Evolutionary conservation across 1,284 basidiomycete genomes (phyloP).

Genomic region (Apiotrichum gamsii): DNA sequence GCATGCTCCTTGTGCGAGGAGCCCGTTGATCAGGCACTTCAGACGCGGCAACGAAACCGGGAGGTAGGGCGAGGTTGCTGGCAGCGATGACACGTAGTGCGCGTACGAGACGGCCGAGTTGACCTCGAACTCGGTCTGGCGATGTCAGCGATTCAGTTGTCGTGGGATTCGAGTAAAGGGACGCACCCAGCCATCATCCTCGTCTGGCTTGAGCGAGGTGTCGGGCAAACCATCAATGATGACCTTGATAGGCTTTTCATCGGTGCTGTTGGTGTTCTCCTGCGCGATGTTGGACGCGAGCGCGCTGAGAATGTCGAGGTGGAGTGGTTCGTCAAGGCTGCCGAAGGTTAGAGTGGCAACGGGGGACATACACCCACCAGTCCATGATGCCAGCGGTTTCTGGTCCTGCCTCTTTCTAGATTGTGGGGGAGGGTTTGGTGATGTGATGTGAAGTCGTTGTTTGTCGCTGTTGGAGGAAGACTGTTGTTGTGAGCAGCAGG

Average conservation of each 20-base stretch:
- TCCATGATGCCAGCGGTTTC: slow-evolving; percentile 29
- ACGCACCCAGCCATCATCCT: slow-evolving; percentile 36
- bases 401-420: too few relatives aligned
- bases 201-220: slow-evolving; percentile 23
- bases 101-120: slow-evolving; percentile 45
- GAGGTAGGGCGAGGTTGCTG: slow-evolving; percentile 9
- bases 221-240: slow-evolving; percentile 20
- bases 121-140: slow-evolving; percentile 37
- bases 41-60: slow-evolving; percentile 21
- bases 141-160: background rate
- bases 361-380: slow-evolving; percentile 18
- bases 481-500: too few relatives aligned
- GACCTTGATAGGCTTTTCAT: too few relatives aligned
- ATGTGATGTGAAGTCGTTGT: too few relatives aligned
- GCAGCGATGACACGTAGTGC: slow-evolving; percentile 36
- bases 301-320: slow-evolving; percentile 41
- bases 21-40: slow-evolving; percentile 24
- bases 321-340: slow-evolving; percentile 45
- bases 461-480: too few relatives aligned
- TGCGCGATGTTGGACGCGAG: slow-evolving; percentile 23
- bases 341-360: background rate
- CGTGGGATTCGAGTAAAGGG: background rate
- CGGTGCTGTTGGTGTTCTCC: background rate
- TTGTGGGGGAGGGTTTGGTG: too few relatives aligned
- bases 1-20: slow-evolving; percentile 23